Evolutionary conservation across 768 basidiomycete genomes (phyloP), one percentile per base, ranked within the genome.

Genomic region (Lactarius sanguifluus): DNA sequence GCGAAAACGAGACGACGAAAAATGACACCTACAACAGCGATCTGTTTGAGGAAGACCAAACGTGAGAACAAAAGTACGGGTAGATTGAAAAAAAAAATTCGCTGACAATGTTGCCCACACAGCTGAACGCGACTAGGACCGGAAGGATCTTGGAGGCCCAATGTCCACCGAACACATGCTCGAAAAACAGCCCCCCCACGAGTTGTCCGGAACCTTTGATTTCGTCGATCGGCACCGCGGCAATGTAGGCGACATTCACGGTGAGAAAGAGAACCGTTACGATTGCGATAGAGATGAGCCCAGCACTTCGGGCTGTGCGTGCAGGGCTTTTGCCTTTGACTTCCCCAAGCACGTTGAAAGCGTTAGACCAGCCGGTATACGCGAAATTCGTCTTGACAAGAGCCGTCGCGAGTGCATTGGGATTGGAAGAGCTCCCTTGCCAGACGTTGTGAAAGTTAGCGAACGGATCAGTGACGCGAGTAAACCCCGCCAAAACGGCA

Each of bases 161-260:
- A 12, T 75, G 73, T 16, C 73, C 74, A 0, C 83, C 82, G 61
- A 84, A 85, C 9, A 85, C 82, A 16, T 78, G 78, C 34, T 77
- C 71, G 73, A 85, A 85, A 74, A 85, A 86, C 20, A 81, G 73
- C 32, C 79, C 80, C 2, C 81, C 84, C 8, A 82, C 77, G 41
- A 83, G 77, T 60, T 81, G 78, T 30, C 79, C 79, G 0, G 82
- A 81, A 28, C 71, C 72, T 7, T 76, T 73, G 50, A 84, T 82
- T 43, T 79, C 71, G 45, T 79, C 81, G 61, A 78, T 77, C 2
- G 83, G 81, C 18, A 84, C 80, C 65, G 75, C 76, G 5, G 74
- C 70, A 47, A 77, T 72, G 69, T 79, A 79, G 5, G 78, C 75
- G 56, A 79, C 70, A 66, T 84, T 84, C 57, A 78, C 78, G 56